Base-by-base conservation (phyloP, 768 basidiomycete species). In the Sporobolomyces phaffii region DNA sequence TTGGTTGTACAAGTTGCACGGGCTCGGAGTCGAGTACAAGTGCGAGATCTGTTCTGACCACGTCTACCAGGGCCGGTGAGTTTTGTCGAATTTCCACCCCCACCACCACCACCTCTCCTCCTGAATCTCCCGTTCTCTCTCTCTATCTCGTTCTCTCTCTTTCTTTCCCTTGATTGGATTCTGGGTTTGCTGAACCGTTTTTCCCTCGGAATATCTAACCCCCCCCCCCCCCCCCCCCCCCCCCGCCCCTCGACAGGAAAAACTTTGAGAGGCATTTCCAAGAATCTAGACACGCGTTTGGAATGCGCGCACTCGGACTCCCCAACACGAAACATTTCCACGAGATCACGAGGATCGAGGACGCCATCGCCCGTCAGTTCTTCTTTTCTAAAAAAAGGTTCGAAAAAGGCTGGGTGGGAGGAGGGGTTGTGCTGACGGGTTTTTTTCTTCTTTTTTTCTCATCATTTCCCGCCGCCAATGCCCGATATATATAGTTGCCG, bases 281-380 rank as follows among this genome's bases (percentile, higher is more conserved):
- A 84, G 96, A 98, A 82, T 89, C 91, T 31, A 83, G 93, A 61
- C 96, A 99, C 79, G 90, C 96, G 1, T 98, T 97, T 73, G 96
- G 93, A 28, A 96, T 99, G 91, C 87, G 91, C 52, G 92, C 94
- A 15, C 83, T 99, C 33, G 96, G 96, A 40, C 82, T 99, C 63
- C 96, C 96, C 1, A 97, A 97, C 72, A 98, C 94, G 3, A 97
- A 94, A 78, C 96, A 99, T 79, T 99, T 98, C 82, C 92, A 96
- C 76, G 96, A 96, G 78, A 97, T 99, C 66, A 98, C 92, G 29
- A 85, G 87, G 57, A 99, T 99, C 70, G 89, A 92, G 74, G 96
- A 99, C 80, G 96, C 93, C 0, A 84, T 99, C 62, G 85, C 91
- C 36, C 81, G 94, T 97, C 77, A 31, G 33, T 33, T 38, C 20